Base-by-base conservation (phyloP, 139 green algal species). In the Asterochloris sp. region DNA sequence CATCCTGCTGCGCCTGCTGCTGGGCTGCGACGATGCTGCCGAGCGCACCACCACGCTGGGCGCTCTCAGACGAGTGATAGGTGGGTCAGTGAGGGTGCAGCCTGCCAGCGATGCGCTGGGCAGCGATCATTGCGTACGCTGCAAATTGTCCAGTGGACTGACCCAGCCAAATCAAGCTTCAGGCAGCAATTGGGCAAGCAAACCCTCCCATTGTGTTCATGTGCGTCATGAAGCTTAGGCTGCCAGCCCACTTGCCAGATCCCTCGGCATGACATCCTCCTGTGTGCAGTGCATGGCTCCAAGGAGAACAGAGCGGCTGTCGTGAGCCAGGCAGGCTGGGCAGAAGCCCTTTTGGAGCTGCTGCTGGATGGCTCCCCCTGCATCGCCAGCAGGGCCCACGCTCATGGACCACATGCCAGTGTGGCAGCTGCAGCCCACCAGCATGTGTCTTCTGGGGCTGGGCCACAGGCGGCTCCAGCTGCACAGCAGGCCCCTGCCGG, bases 281-380 rank as follows among this genome's bases (percentile, higher is more conserved):
- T 83, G 60, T 80, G 76, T 75, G 69, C 84, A 88, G 82, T 84
- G 66, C 73, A 86, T 54, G 87, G 84, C 2, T 82, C 78, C 17
- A 62, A 78, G 17, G 79, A 80, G 61, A 87, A 88, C 73, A 66
- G 74, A 38, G 82, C 76, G 62, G 80, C 82, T 27, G 73, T 91
- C 15, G 60, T 79, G 0, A 60, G 64, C 12, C 82, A 68, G 61
- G 62, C 78, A 47, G 83, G 76, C 13, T 91, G 87, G 87, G 81
- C 87, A 69, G 28, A 85, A 26, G 82, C 81, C 66, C 81, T 91
- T 27, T 78, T 91, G 76, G 83, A 86, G 63, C 85, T 87, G 28
- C 79, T 89, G 60, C 67, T 87, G 27, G 84, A 87, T 19, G 75
- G 84, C 79, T 81, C 83, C 23, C 83, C 83, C 24, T 83, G 78